phyloP scores from a whole-genome alignment of 768 basidiomycete genomes.

The Collybiopsis luxurians region DNA sequence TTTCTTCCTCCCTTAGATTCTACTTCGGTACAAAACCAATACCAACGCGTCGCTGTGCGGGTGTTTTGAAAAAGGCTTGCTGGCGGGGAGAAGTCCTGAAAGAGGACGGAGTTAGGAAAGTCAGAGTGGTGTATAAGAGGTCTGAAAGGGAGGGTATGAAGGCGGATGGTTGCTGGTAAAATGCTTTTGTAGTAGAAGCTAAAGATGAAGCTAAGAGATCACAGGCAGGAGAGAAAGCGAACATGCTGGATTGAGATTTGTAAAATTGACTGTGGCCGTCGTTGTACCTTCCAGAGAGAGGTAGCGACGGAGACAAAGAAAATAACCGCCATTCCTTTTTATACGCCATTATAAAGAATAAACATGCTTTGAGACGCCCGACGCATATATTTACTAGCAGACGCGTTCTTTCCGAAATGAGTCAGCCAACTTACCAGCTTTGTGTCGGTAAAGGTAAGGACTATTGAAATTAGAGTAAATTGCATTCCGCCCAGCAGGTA shows the following conservation, averaged over 20 bases:
- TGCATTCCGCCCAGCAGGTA: too few species aligned
- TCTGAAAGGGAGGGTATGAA: neutral
- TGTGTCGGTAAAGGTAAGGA: too few species aligned
- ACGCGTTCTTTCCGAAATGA: neutral
- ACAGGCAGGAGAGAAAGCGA: conserved; percentile 3
- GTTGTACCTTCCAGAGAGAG: neutral
- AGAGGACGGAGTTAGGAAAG: neutral
- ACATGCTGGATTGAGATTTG: neutral
- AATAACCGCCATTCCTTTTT: neutral
- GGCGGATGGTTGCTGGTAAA: neutral
- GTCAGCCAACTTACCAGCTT: neutral
- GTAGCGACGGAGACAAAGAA: neutral
- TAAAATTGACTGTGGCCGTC: neutral
- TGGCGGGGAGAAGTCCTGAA: neutral
- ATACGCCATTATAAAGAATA: neutral
- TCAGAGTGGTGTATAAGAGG: neutral
- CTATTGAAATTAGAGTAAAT: too few species aligned
- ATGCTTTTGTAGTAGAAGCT: neutral
- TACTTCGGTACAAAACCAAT: neutral
- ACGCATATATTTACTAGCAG: neutral
- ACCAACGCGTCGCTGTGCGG: conserved; percentile 5
- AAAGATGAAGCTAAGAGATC: neutral
- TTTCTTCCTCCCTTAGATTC: neutral
- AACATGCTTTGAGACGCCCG: neutral
- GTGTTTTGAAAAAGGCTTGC: neutral